Percentiles rank a stretch among this genome's conserved stretches.
phyloP scores from a whole-genome alignment of 768 basidiomycete species.

The Grammothele lineata region DNA sequence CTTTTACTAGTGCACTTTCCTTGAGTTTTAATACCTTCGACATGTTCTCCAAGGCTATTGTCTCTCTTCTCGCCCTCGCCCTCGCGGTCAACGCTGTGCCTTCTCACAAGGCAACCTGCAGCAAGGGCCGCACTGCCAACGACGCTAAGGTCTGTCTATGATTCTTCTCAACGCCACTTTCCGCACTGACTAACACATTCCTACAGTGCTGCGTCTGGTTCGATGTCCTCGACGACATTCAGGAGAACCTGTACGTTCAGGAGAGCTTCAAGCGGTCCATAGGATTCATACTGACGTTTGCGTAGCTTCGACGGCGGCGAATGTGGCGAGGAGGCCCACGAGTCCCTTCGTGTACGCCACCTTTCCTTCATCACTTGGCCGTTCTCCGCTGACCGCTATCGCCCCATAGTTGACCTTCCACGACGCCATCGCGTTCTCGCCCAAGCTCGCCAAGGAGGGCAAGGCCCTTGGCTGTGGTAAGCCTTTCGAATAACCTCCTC shows the following conservation, averaged over 20 bases:
- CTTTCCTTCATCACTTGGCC: neutral
- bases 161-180: no score
- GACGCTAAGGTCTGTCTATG: no score
- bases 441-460: conserved; percentile 5
- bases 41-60: conserved; percentile 9
- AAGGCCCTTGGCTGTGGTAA: conserved; percentile 15
- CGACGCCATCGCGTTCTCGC: conserved; percentile 23
- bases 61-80: conserved; percentile 6
- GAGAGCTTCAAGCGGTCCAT: no score
- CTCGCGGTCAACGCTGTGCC: conserved; percentile 4
- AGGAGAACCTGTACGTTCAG: conserved; percentile 26
- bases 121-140: conserved; percentile 13
- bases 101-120: conserved; percentile 7
- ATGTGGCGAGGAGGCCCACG: conserved; percentile 34
- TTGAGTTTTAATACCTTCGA: neutral
- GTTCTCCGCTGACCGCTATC: no score
- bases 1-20: neutral
- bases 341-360: conserved; percentile 12
- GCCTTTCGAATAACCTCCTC: neutral
- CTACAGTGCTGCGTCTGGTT: conserved; percentile 22
- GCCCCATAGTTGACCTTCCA: conserved; percentile 22
- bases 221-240: conserved; percentile 37
- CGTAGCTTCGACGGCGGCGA: conserved; percentile 28
- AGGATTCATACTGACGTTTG: neutral
- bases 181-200: no score